Conservation (phyloP, 768 basidiomycete genomes). For the Cyclocybe aegerita region DNA sequence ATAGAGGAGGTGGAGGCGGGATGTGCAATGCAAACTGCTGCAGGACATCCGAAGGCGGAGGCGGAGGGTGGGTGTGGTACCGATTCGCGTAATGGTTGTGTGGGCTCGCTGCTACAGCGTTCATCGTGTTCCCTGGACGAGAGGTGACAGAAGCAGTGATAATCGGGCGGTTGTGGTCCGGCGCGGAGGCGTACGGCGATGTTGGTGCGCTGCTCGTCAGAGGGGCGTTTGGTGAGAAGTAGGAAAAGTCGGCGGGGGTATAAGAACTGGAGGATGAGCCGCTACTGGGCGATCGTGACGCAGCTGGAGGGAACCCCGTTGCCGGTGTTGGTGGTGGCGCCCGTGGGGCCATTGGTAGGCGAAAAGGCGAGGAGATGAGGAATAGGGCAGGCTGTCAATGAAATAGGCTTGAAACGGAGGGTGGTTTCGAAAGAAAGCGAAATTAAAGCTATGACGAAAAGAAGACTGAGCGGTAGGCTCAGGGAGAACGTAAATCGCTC, state of each 20-base stretch:
- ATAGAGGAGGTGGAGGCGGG: conserved; percentile 25
- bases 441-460: no score
- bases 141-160: conserved; percentile 20
- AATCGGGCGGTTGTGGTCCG: conserved; percentile 18
- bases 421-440: no score
- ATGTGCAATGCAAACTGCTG: conserved; percentile 27
- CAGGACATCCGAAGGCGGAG: conserved; percentile 18
- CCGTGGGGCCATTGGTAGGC: background rate
- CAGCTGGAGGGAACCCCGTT: no score
- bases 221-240: conserved; percentile 17
- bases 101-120: background rate
- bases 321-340: background rate
- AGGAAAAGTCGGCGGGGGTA: conserved; percentile 11
- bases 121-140: conserved; percentile 4
- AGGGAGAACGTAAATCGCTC: no score
- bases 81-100: background rate
- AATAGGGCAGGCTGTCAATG: no score
- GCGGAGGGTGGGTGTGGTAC: conserved; percentile 3
- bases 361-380: no score
- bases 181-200: conserved; percentile 8
- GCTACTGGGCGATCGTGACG: conserved; percentile 1
- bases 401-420: no score
- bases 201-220: conserved; percentile 10
- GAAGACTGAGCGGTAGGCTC: no score
- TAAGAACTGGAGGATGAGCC: conserved; percentile 10